Base-by-base conservation (phyloP, 768 basidiomycete species). In the Podaxis mareebaensis region DNA sequence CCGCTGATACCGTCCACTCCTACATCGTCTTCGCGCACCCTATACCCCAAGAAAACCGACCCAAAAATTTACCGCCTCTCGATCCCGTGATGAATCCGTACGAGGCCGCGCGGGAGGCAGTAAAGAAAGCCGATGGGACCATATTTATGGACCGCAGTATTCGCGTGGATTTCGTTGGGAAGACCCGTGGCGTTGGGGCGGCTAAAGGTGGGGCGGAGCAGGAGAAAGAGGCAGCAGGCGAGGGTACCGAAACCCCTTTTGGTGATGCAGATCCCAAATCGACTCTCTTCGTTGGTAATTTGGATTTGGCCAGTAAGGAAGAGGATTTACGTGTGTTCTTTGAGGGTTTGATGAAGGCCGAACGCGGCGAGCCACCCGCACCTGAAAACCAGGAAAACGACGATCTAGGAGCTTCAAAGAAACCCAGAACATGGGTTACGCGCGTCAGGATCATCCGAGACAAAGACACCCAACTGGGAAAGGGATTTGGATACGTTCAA, bases 401-500 rank as follows among this genome's bases (percentile, higher is more conserved):
- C 3, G 71, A 66, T 1, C 73, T 69, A 17, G 73, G 68, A 20
- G 67, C 65, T 12, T 71, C 71, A 5, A 75, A 75, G 60, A 83
- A 79, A 65, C 71, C 71, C 6, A 73, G 74, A 46, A 73, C 81
- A 13, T 94, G 91, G 91, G 93, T 96, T 17, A 85, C 83, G 7
- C 86, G 85, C 39, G 94, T 97, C n/a, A 84, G 96, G 48, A 87
- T 97, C 68, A 83, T 97, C 57, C 83, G 93, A 53, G 96, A 99
- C 73, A 87, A 86, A 67, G 93, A 92, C 63, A 97, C 94, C 1
- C 94, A 95, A 67, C 83, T 98, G 13, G 96, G 96, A 12, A 97
- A 96, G 76, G 96, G 96, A 4, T 96, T 98, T 73, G 94, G 91
- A 10, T 97, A 98, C 70, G 88, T 99, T 20, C 89, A 94, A 68